Base-by-base conservation (phyloP, 805 yeast genomes). In the Pichia gijzeniarum region DNA sequence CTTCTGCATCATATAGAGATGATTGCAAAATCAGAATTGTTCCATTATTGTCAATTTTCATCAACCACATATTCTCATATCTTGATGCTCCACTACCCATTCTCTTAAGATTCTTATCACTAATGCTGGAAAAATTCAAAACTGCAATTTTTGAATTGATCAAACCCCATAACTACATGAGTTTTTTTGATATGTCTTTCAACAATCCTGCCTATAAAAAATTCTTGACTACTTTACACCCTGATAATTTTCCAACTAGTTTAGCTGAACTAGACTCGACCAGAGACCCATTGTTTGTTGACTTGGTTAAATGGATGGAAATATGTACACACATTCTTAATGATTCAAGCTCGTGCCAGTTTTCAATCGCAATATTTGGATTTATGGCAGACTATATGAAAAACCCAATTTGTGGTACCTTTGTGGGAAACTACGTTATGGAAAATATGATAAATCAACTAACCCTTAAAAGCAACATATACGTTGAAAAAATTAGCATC, bases 181-280 rank as follows among this genome's bases (percentile, higher is more conserved):
- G 78, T 48, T 66, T 81, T 37, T 60, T 84, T 42, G 89, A 82
- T 51, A 71, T 79, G 16, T 67, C 83, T 1, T 70, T 82, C 39
- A 73, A 74, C 17, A 80, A 75, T 53, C 79, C 81, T 1, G 62
- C 68, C 39, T 79, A 70, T 52, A 55, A 66, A 1, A 63, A 62
- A 16, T 64, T 60, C 42, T 56, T 81, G 25, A 50, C 50, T 5
- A 35, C 37, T 43, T 54, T 53, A 40, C 41, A 53, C 12, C 43
- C 48, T 6, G 37, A 38, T n/a, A 21, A 14, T 4, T 39, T 35
- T 5, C 41, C 47, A 8, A 19, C 37, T 8, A 35, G 27, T 13
- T 42, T 45, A 16, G 14, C 21, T 32, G 44, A 40, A 17, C 36
- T 44, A n/a, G 56, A 52, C 22, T 43, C 54, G 10, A 44, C 52